A percentile compares a stretch with the other conserved stretches of the same genome.
phyloP scores from a whole-genome alignment of 1,284 basidiomycete genomes.

The Apiotrichum gamsii region DNA sequence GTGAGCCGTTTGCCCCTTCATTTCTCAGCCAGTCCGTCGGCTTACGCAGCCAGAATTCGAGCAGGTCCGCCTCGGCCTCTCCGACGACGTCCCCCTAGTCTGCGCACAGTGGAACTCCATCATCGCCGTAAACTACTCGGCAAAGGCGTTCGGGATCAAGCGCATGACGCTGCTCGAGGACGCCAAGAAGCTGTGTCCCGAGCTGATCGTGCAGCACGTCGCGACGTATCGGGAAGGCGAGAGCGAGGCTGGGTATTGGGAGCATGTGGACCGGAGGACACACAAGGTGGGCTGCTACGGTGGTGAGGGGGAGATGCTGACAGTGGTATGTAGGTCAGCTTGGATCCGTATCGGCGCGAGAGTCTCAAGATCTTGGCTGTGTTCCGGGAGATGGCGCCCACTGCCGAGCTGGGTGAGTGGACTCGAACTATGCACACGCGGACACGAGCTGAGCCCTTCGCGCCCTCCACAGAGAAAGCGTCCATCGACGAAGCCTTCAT shows the following conservation, averaged over 20 bases:
- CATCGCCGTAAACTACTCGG: conserved; percentile 95
- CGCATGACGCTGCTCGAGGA: conserved; percentile 58
- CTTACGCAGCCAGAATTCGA: conserved; percentile 66
- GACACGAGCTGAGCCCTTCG: too few species aligned
- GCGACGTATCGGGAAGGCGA: conserved; percentile 86
- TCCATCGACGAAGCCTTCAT: conserved; percentile 73
- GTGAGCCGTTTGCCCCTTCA: conserved; percentile 29
- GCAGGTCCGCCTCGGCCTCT: conserved; percentile 69
- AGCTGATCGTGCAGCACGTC: conserved; percentile 81
- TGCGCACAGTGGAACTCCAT: conserved; percentile 84
- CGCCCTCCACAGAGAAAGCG: conserved; percentile 59
- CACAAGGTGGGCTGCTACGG: conserved; percentile 76
- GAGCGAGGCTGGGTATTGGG: conserved; percentile 79
- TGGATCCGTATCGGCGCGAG: conserved; percentile 90
- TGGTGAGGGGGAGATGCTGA: too few species aligned
- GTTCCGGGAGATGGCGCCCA: conserved; percentile 70
- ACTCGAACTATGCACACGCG: too few species aligned
- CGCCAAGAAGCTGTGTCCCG: conserved; percentile 77
- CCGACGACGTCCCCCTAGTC: conserved; percentile 68
- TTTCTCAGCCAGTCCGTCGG: neutral
- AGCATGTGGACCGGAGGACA: conserved; percentile 73
- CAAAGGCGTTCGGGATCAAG: conserved; percentile 81
- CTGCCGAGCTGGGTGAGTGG: conserved; percentile 58
- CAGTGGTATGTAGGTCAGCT: conserved; percentile 78
- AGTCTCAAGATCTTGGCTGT: conserved; percentile 79